phyloP scores from a whole-genome alignment of 2,329 filamentous ascomycete genomes.

The Aureobasidium lini region DNA sequence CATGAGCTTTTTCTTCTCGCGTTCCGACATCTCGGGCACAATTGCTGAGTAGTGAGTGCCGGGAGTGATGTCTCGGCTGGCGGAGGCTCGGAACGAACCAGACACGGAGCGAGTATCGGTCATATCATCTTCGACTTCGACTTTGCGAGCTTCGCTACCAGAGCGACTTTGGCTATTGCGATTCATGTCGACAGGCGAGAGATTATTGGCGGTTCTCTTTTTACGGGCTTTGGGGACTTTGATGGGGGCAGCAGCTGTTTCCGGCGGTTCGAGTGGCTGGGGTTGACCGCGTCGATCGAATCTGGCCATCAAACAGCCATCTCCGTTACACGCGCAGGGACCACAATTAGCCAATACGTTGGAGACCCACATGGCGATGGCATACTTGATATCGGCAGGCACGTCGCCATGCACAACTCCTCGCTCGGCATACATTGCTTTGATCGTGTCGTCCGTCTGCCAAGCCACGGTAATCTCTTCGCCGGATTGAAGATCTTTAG shows the following conservation, averaged over 20 bases:
- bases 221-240: conserved; percentile 38
- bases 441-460: conserved; percentile 21
- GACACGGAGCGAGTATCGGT: conserved; percentile 51
- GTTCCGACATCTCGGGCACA: conserved; percentile 49
- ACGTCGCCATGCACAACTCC: conserved; percentile 1
- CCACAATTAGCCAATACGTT: conserved; percentile 69
- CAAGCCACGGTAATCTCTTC: conserved; percentile 62
- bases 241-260: conserved; percentile 17
- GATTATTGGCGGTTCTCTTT: conserved; percentile 39
- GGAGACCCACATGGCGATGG: conserved; percentile 58
- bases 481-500: conserved; percentile 64
- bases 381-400: conserved; percentile 31
- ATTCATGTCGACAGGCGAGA: conserved; percentile 48
- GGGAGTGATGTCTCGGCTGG: conserved; percentile 56
- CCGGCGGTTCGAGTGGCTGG: conserved; percentile 16
- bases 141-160: conserved; percentile 48
- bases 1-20: conserved; percentile 56
- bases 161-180: conserved; percentile 51
- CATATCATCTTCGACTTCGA: conserved; percentile 43
- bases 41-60: conserved; percentile 44
- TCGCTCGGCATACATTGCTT: conserved; percentile 12
- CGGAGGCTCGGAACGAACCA: conserved; percentile 45
- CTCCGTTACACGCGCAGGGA: conserved; percentile 63
- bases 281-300: conserved; percentile 26
- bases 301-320: conserved; percentile 27